phyloP scores from a whole-genome alignment of 2,329 filamentous ascomycete species.

The Venturia effusa region DNA sequence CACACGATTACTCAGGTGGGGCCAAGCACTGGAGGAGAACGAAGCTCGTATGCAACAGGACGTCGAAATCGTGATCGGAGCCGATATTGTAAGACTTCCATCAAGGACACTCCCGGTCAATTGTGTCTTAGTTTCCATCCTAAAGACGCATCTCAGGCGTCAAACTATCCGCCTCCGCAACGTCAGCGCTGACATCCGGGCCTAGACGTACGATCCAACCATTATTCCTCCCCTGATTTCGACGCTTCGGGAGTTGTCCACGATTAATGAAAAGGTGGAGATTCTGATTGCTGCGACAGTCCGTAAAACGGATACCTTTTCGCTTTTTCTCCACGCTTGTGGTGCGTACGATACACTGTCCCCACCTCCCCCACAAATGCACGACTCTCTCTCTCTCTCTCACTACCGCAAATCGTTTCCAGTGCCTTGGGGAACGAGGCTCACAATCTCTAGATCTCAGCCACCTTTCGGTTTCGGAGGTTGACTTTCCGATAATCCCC shows the following conservation, averaged over 20 bases:
- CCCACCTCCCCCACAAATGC: not conserved
- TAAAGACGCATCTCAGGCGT: constrained; percentile 1
- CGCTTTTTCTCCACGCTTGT: constrained; percentile 51
- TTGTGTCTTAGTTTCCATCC: not conserved
- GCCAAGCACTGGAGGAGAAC: constrained; percentile 48
- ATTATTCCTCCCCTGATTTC: constrained; percentile 53
- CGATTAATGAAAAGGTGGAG: constrained; percentile 42
- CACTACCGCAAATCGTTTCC: not conserved
- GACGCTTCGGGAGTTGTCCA: constrained; percentile 53
- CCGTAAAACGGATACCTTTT: constrained; percentile 58
- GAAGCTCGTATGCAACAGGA: constrained; percentile 27
- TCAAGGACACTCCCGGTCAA: not conserved
- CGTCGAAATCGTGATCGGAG: constrained; percentile 58
- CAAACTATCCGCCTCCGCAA: constrained; percentile 12
- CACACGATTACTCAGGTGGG: constrained; percentile 53
- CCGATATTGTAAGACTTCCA: constrained; percentile 49
- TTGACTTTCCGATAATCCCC: constrained; percentile 21
- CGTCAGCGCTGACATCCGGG: not conserved
- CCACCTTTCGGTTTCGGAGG: constrained; percentile 23
- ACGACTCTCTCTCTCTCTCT: not conserved
- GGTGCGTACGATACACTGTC: constrained; percentile 24
- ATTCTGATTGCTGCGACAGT: constrained; percentile 62
- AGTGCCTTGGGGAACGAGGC: not conserved
- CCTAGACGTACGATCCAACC: constrained; percentile 56
- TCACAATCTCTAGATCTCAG: constrained; percentile 18